Base-by-base conservation (phyloP, 805 yeast genomes). In the Candida corydali region DNA sequence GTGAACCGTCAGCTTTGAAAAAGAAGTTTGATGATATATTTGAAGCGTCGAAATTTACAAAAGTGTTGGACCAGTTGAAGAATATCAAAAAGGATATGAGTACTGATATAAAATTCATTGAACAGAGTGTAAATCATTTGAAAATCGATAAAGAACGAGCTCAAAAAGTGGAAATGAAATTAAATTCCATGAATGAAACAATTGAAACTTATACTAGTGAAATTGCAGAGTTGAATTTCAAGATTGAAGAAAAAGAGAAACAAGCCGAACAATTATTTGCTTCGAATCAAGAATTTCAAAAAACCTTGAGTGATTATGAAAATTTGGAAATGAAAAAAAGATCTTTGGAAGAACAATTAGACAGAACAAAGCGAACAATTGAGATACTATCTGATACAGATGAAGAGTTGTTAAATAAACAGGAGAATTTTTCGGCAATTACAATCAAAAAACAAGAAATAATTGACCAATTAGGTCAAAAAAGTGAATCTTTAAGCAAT, bases 1-100 rank as follows among this genome's bases (percentile, higher is more conserved):
- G 89, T 47, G 99, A 93, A 58, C 94, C 98, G 1, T 72, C 95
- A 2, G 74, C 74, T 9, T 70, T 93, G 54, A 94, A 93, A 61
- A 89, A 89, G 61, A 75, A 91, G 36, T 94, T 93, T 51, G 98
- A 93, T 57, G 98, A 93, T 58, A 91, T 93, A 7, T 93, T 93
- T 52, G 97, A 93, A 59, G 96, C 97, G 0, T 76, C 87, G 47
- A 88, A 86, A 56, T 94, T 85, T 52, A 87, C 96, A 1, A 91
- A 86, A 53, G 95, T 93, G 0, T 65, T 93, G 25, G 96, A 89
- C 40, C 77, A 76, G 37, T 68, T 93, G 50, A 89, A 88, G 52
- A 57, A 56, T 1, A 75, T 88, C 28, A 76, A 84, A 36, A 91
- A 89, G 50, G 94, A 86, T 29, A 76, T 86, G 75, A 65, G 78